These are phyloP conservation scores for Rusavskia elegans DNA, from an alignment of 495 filamentous ascomycete genomes.

Conservation along the genomic window DNA sequence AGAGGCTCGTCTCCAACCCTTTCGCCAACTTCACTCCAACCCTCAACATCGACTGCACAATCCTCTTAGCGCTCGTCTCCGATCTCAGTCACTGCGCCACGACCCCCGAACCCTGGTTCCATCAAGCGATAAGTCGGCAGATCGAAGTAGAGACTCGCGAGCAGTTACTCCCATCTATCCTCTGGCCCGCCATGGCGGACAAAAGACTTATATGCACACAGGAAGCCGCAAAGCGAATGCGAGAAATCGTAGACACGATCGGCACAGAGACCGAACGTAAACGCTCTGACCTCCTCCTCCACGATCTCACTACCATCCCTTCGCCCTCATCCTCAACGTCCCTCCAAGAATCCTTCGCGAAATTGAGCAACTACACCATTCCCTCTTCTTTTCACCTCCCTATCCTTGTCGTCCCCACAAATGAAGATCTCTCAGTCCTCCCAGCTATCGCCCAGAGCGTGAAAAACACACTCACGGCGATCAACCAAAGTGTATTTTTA, in stretches of 20 bases:
- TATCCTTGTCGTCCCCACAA: conserved; percentile 24
- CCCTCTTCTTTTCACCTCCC: conserved; percentile 35
- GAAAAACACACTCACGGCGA: conserved; percentile 33
- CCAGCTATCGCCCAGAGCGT: conserved; percentile 21
- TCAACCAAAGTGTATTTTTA: conserved; percentile 53
- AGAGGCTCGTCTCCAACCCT: conserved; percentile 34
- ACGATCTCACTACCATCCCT: too few species aligned
- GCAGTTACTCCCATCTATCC: conserved; percentile 39
- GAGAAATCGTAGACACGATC: conserved; percentile 49
- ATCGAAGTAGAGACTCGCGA: conserved; percentile 47
- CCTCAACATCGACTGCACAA: conserved; percentile 60
- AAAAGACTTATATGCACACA: conserved; percentile 43
- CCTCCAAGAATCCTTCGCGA: conserved; percentile 15
- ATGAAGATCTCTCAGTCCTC: conserved; percentile 7
- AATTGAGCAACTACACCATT: conserved; percentile 33
- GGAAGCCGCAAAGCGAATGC: conserved; percentile 46
- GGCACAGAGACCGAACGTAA: conserved; percentile 45
- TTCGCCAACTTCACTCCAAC: conserved; percentile 37
- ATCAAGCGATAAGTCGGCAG: conserved; percentile 43
- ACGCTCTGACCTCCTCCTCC: conserved; percentile 38
- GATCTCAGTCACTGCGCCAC: conserved; percentile 41
- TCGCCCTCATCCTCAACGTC: too few species aligned
- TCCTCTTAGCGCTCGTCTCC: conserved; percentile 54
- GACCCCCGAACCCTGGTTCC: conserved; percentile 30
- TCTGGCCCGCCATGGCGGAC: conserved; percentile 45